phyloP scores from a whole-genome alignment of 1,284 basidiomycete species.

The Meira miltonrushii region DNA sequence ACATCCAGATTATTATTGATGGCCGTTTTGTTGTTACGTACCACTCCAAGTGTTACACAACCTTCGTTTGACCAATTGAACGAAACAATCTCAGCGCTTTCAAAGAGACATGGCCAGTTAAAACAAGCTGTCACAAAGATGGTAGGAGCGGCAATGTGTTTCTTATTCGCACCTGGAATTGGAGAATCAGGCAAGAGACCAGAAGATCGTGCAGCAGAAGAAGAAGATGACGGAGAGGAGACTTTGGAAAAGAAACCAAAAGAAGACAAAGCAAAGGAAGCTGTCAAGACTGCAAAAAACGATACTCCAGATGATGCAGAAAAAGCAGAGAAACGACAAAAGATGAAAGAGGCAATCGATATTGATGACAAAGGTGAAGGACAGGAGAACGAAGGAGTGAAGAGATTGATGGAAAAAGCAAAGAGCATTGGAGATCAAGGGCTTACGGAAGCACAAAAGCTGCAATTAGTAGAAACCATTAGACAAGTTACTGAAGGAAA shows the following conservation, averaged over 20 bases:
- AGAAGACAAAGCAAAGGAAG: conserved; percentile 19
- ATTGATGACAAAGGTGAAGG: conserved; percentile 37
- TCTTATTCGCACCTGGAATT: conserved; percentile 26
- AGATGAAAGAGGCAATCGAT: conserved; percentile 23
- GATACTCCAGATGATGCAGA: conserved; percentile 14
- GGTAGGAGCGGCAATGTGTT: conserved; percentile 58
- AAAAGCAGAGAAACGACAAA: conserved; percentile 24
- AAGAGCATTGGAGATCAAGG: conserved; percentile 37
- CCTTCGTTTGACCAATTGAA: conserved; percentile 37
- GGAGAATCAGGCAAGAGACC: conserved; percentile 63
- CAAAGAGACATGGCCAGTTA: conserved; percentile 96
- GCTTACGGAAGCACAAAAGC: conserved; percentile 23
- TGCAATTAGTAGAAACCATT: conserved; percentile 63
- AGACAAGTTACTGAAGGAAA: conserved; percentile 93
- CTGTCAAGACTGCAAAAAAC: conserved; percentile 15
- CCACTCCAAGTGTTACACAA: conserved; percentile 20
- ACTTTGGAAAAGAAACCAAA: conserved; percentile 59
- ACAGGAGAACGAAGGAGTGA: conserved; percentile 35
- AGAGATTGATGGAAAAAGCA: conserved; percentile 35
- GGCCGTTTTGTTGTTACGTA: conserved; percentile 56
- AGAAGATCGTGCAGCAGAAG: conserved; percentile 71
- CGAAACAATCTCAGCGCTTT: conserved; percentile 52
- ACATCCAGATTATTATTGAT: conserved; percentile 79
- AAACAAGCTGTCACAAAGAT: conserved; percentile 84
- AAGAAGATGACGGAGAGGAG: conserved; percentile 59